A percentile compares a stretch with the other conserved stretches of the same genome.
These are phyloP conservation scores for Globisporangium orthogonon DNA, from an alignment of 352 stramenopile genomes.

Conservation along the genomic window DNA sequence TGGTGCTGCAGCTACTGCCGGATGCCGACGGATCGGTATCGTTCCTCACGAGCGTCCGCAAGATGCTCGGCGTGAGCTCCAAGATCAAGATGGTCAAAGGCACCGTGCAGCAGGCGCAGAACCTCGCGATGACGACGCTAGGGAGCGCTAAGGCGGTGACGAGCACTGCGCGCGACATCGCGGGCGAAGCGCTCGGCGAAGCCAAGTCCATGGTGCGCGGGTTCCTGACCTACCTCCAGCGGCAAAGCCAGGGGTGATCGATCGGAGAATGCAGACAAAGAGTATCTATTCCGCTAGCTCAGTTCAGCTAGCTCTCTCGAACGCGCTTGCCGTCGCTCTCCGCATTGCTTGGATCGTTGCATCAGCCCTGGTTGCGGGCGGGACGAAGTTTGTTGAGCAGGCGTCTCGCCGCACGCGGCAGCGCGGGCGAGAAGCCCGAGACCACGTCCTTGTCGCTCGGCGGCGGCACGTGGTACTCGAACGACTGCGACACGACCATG, in stretches of 20 bases:
- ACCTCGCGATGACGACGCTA: conserved; percentile 71
- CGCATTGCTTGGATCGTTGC: neutral
- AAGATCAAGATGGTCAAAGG: conserved; percentile 86
- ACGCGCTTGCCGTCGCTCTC: neutral
- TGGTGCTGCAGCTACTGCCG: conserved; percentile 74
- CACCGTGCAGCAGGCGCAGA: conserved; percentile 85
- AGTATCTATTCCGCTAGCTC: neutral
- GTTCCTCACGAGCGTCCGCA: conserved; percentile 61
- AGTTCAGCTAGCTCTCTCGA: neutral
- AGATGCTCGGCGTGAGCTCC: conserved; percentile 68
- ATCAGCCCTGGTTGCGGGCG: conserved; percentile 6
- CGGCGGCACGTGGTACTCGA: conserved; percentile 74
- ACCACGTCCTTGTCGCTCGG: conserved; percentile 34
- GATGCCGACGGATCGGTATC: conserved; percentile 77
- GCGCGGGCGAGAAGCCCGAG: conserved; percentile 56
- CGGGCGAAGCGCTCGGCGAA: conserved; percentile 74
- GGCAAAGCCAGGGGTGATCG: conserved; percentile 20
- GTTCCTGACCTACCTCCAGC: conserved; percentile 65
- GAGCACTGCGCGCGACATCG: conserved; percentile 78
- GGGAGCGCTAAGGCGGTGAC: conserved; percentile 82
- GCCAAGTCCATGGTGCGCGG: conserved; percentile 80
- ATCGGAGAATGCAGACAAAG: neutral
- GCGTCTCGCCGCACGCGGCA: conserved; percentile 40
- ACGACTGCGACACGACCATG: conserved; percentile 57
- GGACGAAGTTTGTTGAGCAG: conserved; percentile 22